Percentiles rank a stretch among this genome's conserved stretches.
phyloP scores from a whole-genome alignment of 2,329 filamentous ascomycete species.

The Hymenoscyphus occultus region DNA sequence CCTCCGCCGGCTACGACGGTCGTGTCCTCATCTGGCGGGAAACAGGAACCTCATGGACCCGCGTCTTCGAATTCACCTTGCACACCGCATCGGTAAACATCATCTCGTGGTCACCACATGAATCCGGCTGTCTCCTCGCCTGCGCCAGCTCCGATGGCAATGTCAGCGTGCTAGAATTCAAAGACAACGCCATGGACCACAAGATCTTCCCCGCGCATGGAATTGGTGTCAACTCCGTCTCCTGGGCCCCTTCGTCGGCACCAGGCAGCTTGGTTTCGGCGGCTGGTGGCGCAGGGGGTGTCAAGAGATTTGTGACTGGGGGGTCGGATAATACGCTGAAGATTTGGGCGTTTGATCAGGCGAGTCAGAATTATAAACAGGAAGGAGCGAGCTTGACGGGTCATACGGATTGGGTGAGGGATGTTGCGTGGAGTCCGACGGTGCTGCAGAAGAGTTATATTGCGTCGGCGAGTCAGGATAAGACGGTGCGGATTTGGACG shows the following conservation, averaged over 20 bases:
- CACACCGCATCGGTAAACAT: constrained; percentile 98
- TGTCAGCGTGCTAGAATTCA: constrained; percentile 93
- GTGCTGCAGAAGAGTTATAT: constrained; percentile 96
- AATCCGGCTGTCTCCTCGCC: constrained; percentile 89
- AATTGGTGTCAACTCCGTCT: constrained; percentile 91
- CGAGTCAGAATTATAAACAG: constrained; percentile 59
- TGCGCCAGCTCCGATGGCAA: constrained; percentile 93
- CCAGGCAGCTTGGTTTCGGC: constrained; percentile 83
- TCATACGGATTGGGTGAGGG: constrained; percentile 94
- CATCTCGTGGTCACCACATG: constrained; percentile 95
- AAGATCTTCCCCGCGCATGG: constrained; percentile 89
- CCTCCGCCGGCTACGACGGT: constrained; percentile 92
- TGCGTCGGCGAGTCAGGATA: constrained; percentile 91
- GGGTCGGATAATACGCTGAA: constrained; percentile 92
- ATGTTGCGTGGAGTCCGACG: constrained; percentile 95
- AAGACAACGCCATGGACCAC: constrained; percentile 90
- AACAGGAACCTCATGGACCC: constrained; percentile 69
- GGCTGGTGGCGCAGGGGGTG: constrained; percentile 57
- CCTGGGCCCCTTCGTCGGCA: constrained; percentile 83
- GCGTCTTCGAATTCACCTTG: constrained; percentile 87
- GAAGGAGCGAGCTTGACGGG: constrained; percentile 67
- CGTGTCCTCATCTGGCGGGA: constrained; percentile 99
- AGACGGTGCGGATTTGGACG: constrained; percentile 97
- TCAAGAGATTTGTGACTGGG: constrained; percentile 87
- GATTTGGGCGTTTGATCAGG: constrained; percentile 79